A percentile compares a stretch with the other conserved stretches of the same genome.
These are phyloP conservation scores for Mycena epipterygia DNA, from an alignment of 768 basidiomycete species.

Conservation along the genomic window DNA sequence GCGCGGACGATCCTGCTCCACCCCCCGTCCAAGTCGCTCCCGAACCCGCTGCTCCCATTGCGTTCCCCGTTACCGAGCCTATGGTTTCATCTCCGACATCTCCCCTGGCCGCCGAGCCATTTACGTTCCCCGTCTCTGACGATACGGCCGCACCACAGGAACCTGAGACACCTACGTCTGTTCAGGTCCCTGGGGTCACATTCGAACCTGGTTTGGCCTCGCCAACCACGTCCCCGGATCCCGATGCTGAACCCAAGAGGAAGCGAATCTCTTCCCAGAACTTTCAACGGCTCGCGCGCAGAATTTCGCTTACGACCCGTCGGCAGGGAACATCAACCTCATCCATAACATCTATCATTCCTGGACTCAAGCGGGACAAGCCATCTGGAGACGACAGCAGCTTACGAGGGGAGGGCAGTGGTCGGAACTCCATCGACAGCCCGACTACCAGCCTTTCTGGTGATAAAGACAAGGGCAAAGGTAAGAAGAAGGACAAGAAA, in stretches of 20 bases:
- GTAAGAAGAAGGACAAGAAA: conserved; percentile 70
- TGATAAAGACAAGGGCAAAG: conserved; percentile 63
- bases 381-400: conserved; percentile 62
- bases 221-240: conserved; percentile 80
- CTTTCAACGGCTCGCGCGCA: conserved; percentile 83
- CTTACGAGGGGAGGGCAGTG: conserved; percentile 54
- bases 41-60: conserved; percentile 26
- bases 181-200: conserved; percentile 65
- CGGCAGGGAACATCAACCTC: conserved; percentile 68
- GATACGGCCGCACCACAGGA: conserved; percentile 43
- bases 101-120: conserved; percentile 41
- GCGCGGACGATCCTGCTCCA: neutral
- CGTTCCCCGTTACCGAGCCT: conserved; percentile 27
- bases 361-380: conserved; percentile 67
- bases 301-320: conserved; percentile 76
- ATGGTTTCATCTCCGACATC: conserved; percentile 12
- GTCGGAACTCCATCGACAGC: conserved; percentile 64
- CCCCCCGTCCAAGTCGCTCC: neutral
- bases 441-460: conserved; percentile 67
- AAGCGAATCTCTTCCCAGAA: conserved; percentile 89
- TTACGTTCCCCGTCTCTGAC: conserved; percentile 48
- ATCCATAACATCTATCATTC: conserved; percentile 62
- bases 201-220: conserved; percentile 72
- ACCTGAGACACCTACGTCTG: conserved; percentile 42
- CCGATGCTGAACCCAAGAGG: conserved; percentile 81